Evolutionary conservation across 2,329 filamentous ascomycete species (phyloP).

Genomic region (Microdochium bolleyi): DNA sequence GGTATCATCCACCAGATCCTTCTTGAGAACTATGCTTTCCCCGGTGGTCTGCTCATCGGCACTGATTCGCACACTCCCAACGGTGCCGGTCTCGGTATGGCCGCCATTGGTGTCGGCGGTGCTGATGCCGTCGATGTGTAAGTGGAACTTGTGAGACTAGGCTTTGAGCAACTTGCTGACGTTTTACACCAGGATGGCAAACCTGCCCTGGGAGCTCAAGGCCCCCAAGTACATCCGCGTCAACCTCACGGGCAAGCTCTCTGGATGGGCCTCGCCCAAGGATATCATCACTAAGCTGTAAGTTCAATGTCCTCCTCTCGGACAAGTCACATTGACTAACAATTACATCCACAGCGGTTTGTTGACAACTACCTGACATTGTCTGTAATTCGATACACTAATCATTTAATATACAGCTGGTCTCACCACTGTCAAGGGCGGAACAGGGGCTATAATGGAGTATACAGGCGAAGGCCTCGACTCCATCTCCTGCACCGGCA

Average conservation of each 20-base stretch:
- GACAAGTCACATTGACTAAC: too few relatives aligned
- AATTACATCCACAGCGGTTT: too few relatives aligned
- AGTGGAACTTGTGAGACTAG: background rate
- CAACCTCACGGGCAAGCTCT: conserved; percentile 81
- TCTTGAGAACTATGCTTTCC: conserved; percentile 98
- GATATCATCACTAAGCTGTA: conserved; percentile 39
- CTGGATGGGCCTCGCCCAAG: conserved; percentile 90
- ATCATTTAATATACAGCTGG: conserved; percentile 97
- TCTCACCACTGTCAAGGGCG: conserved; percentile 95
- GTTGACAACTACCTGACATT: too few relatives aligned
- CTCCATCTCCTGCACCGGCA: conserved; percentile 72
- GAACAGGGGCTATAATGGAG: conserved; percentile 84
- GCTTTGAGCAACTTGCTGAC: background rate
- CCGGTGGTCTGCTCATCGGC: conserved; percentile 93
- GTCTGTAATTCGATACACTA: too few relatives aligned
- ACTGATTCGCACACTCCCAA: conserved; percentile 98
- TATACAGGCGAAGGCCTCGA: conserved; percentile 68
- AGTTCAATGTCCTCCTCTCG: too few relatives aligned
- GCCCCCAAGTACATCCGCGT: conserved; percentile 96
- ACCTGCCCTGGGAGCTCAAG: conserved; percentile 96
- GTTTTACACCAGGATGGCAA: conserved; percentile 36
- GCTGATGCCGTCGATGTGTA: conserved; percentile 98
- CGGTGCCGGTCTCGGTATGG: conserved; percentile 91
- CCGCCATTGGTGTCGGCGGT: conserved; percentile 92
- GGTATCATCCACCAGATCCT: conserved; percentile 99